These are phyloP conservation scores for Papiliotrema fonsecae DNA, from an alignment of 1,284 basidiomycete species.

Conservation along the genomic window DNA sequence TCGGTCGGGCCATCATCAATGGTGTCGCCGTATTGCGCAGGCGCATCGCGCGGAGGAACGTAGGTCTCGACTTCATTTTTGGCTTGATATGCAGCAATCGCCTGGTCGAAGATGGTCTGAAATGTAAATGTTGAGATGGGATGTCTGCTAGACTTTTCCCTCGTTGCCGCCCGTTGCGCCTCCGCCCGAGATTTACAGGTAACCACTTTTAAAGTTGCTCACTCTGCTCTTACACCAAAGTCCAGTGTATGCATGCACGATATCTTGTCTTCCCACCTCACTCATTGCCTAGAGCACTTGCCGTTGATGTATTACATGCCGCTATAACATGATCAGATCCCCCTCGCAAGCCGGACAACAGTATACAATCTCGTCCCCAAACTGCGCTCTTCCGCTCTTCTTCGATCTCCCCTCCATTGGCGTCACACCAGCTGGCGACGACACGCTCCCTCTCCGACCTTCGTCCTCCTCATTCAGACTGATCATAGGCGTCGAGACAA, in stretches of 20 bases:
- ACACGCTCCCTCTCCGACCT: neutral
- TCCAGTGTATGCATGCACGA: too few species aligned
- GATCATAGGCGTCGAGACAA: neutral
- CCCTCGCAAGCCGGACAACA: conserved; percentile 47
- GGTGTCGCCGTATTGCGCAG: conserved; percentile 8
- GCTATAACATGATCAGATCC: conserved; percentile 42
- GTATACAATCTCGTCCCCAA: conserved; percentile 49
- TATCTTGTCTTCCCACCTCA: too few species aligned
- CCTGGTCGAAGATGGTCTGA: neutral
- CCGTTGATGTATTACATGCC: too few species aligned
- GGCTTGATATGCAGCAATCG: neutral
- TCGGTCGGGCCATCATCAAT: conserved; percentile 4
- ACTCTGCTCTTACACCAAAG: too few species aligned
- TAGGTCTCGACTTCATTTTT: conserved; percentile 22
- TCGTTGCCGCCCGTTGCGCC: neutral
- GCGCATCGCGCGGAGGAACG: conserved; percentile 16
- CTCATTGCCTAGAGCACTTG: too few species aligned
- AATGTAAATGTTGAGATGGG: neutral
- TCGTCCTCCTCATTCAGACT: conserved; percentile 8
- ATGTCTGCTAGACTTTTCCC: neutral
- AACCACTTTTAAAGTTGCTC: neutral
- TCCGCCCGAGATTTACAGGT: neutral
- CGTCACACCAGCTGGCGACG: conserved; percentile 1
- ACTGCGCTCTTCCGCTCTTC: conserved; percentile 25
- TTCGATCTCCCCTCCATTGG: neutral